Evolutionary conservation across 2,329 filamentous ascomycete species (phyloP), one percentile per base, ranked within the genome.

Genomic region (Talaromyces sp.): DNA sequence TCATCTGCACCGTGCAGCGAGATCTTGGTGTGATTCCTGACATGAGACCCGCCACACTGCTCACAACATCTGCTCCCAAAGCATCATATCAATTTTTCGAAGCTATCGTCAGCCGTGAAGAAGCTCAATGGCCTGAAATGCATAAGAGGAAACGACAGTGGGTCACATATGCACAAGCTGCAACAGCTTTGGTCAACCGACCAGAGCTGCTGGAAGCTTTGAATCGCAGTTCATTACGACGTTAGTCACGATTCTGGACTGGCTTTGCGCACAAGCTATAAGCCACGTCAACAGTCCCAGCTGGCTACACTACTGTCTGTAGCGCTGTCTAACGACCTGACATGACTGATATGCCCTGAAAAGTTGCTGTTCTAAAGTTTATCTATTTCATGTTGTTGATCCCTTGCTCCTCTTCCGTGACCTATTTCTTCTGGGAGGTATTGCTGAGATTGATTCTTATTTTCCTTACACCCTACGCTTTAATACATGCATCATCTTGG

Each of bases 201-300:
- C 94, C 94, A 1, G 95, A 98, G 83, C 83, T 99, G 66, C 82
- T 94, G 69, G 91, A 96, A 76, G 95, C 95, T 35, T 83, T 99
- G 67, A 89, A 91, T 74, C 85, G 90, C 73, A 96, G 92, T 75
- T 90, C 89, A 62, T 84, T 93, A 78, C 85, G 87, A 74, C 81
- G 77, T 62, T 77, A 76, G 69, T 66, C 50, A 67, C 67, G 45
- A 22, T 10, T 16, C 24, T 59, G 43, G 39, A 48, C 50, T 39
- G 33, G 48, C 35, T 37, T 35, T 31, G 27, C 24, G 52, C 52
- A 22, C 37, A 54, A 54, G 39, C 33, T 27, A 45, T 16, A 48
- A 62, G 47, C 59, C 35, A 48, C 47, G n/a, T 57, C 35, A 27
- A 54, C 43, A 50, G 45, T 50, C 39, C 16, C 43, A 47, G 64